Base-by-base conservation (phyloP, 768 basidiomycete genomes). In the Termitomyces sp. region DNA sequence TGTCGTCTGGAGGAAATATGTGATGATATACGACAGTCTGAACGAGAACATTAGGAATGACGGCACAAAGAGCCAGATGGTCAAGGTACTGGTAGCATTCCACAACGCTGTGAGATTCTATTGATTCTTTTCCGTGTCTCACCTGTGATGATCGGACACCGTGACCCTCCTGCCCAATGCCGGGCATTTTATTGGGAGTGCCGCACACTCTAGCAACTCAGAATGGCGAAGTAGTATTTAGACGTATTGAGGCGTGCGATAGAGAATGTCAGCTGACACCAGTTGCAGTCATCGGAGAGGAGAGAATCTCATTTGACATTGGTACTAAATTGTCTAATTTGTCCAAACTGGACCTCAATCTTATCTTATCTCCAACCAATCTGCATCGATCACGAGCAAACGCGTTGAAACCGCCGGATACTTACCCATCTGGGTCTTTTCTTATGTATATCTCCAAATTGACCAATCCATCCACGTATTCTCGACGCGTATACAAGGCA, bases 1-100 rank as follows among this genome's bases (percentile, higher is more conserved):
- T 24, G 47, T 43, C 10, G 60, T 16, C n/a, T 57, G 55, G 42
- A 61, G n/a, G 30, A 46, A 61, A 16, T 36, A 32, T 16, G 58
- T 55, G 10, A 53, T 42, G 36, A 53, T 42, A 42, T 43, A 47
- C 13, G 43, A 37, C 33, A 58, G 52, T 27, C 45, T 47, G 33
- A 39, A 45, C 16, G 57, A 53, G 39, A n/a, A 58, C 51, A 45
- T 43, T 22, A 48, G 10, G 32, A 54, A 44, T 36, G 22, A 4
- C 40, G 20, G 4, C 20, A 20, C 34, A 13, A 22, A 10, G 20
- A 43, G 6, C 12, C 18, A 9, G 18, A 14, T 14, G 9, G 50
- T 39, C 36, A 5, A 51, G 16, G 42, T 22, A 20, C 42, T 40
- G 6, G 45, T 30, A 40, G 51, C 49, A 40, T 7, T 40, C 5